Conservation (phyloP, 495 filamentous ascomycete genomes). For the Daldinia decipiens region DNA sequence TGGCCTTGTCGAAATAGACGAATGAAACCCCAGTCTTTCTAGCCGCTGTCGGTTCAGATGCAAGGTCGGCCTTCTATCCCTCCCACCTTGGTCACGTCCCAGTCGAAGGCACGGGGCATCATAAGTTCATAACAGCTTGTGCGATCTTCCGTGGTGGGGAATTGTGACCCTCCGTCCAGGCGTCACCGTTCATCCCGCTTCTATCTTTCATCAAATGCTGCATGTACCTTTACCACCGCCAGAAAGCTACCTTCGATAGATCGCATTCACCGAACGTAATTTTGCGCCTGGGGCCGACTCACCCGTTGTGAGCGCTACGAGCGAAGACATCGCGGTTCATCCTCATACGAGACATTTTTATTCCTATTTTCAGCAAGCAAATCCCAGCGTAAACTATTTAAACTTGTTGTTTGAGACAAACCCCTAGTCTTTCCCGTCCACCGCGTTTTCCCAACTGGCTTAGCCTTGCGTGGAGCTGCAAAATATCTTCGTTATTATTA, state of each 20-base stretch:
- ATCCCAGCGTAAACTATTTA: slow-evolving; percentile 53
- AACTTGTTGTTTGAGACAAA: slow-evolving; percentile 48
- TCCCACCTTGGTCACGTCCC: slow-evolving; percentile 51
- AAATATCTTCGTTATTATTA: slow-evolving; percentile 25
- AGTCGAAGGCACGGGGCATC: slow-evolving; percentile 52
- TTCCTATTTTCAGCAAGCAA: slow-evolving; percentile 53
- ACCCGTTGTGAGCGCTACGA: slow-evolving; percentile 48
- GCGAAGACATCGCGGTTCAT: slow-evolving; percentile 45
- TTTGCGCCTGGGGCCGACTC: slow-evolving; percentile 46
- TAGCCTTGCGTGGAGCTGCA: slow-evolving; percentile 43
- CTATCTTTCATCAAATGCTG: slow-evolving; percentile 47
- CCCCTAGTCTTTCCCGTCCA: slow-evolving; percentile 39
- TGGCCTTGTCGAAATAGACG: slow-evolving; percentile 47
- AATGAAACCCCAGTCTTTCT: slow-evolving; percentile 57
- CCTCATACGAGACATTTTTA: slow-evolving; percentile 61
- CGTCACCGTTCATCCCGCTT: slow-evolving; percentile 51
- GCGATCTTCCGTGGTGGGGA: slow-evolving; percentile 53
- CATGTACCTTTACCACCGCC: slow-evolving; percentile 50
- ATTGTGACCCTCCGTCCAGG: slow-evolving; percentile 51
- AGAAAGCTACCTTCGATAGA: slow-evolving; percentile 43
- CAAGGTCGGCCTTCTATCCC: slow-evolving; percentile 54
- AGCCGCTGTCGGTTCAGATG: slow-evolving; percentile 56
- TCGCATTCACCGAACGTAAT: slow-evolving; percentile 47
- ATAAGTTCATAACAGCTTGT: slow-evolving; percentile 51
- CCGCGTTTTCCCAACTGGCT: slow-evolving; percentile 44